Base-by-base conservation (phyloP, 805 yeast species). In the Kluyveromyces dobzhanskii region DNA sequence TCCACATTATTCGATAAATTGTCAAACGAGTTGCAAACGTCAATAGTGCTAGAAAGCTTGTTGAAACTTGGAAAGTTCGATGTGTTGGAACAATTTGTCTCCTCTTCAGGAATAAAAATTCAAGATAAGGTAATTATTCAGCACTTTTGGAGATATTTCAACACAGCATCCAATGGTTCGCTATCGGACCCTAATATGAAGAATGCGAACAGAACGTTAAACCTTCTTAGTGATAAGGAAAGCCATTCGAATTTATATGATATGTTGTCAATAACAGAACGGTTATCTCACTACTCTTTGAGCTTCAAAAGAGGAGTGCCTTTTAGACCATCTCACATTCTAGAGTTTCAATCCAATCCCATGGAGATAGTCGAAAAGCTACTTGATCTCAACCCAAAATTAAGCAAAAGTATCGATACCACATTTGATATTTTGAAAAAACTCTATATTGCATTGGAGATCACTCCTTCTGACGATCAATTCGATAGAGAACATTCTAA, bases 311-410 rank as follows among this genome's bases (percentile, higher is more conserved):
- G 54, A 39, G 62, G 59, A 7, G 44, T 49, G n/a, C 62, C 67
- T 1, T 58, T 65, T 16, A 61, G 64, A 30, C 76, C 77, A 3
- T 40, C 47, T 2, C 62, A 64, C 33, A 44, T 72, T 2, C 30
- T 69, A 10, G 55, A 53, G 8, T 52, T 56, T 28, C 45, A 48
- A 35, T 27, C 42, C 2, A 51, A 66, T 12, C 65, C 70, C 1
- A 45, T 64, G 21, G 57, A 53, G 1, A 44, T 76, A 23, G 57
- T 73, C 0, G 59, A 69, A 7, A 51, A 60, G 17, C 56, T 75
- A 3, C 53, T 80, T 12, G 84, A 78, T 44, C 62, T 75, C 30
- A 80, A 80, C 50, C 66, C 70, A 0, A 58, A 60, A 10, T 64
- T 79, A 2, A 79, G 78, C 46, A 49, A 61, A 35, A 67, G 75